Conservation (phyloP, 148 eudicot genomes). For the Agrostemma githago region DNA sequence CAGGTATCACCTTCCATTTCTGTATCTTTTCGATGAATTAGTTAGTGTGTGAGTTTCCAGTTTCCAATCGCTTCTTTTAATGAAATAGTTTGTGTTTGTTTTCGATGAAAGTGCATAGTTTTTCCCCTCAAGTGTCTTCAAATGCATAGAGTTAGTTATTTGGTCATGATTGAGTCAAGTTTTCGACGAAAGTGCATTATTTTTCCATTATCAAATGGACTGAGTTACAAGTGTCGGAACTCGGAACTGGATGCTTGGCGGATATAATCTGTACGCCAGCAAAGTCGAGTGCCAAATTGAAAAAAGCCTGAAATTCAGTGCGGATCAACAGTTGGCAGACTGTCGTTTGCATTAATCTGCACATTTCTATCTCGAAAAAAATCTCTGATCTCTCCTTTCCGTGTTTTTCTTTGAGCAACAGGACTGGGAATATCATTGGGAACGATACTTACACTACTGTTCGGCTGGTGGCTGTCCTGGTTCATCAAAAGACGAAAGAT, state of each 20-base stretch:
- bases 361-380: too few species aligned
- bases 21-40: neutral
- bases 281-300: neutral
- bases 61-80: neutral
- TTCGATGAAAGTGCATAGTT: neutral
- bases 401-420: conserved; percentile 8
- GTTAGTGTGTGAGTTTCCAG: neutral
- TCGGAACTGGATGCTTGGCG: too few species aligned
- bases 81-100: neutral
- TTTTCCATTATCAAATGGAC: too few species aligned
- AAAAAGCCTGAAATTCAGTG: neutral
- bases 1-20: conserved; percentile 23
- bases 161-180: too few species aligned
- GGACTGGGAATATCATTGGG: conserved; percentile 27
- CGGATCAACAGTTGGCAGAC: neutral
- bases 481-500: conserved; percentile 17
- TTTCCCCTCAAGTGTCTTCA: too few species aligned
- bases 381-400: neutral
- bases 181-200: too few species aligned
- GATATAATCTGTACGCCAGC: neutral
- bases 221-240: too few species aligned
- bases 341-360: neutral
- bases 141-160: too few species aligned
- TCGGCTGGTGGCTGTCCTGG: conserved; percentile 18
- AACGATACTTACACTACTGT: conserved; percentile 10